These are phyloP conservation scores for Vitis amurensis DNA, from an alignment of 164 flowering plant species.

Conservation along the genomic window DNA sequence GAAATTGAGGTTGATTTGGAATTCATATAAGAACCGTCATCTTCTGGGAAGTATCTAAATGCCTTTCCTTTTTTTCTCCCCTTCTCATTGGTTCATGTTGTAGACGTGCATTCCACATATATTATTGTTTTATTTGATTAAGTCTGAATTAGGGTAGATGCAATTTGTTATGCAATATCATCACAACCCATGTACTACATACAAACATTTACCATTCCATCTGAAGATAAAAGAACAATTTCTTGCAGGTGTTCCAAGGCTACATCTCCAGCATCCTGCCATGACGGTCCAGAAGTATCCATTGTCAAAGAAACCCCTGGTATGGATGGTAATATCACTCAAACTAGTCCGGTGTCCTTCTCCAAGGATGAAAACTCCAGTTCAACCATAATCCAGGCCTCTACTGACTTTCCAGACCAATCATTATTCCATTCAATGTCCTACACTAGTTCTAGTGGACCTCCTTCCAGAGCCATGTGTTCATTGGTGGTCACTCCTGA, in stretches of 20 bases:
- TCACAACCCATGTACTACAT: background rate
- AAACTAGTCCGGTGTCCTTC: conserved; percentile 26
- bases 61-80: no score
- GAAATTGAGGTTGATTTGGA: no score
- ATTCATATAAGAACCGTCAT: no score
- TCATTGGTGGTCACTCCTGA: conserved; percentile 51
- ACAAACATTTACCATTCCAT: background rate
- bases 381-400: conserved; percentile 35
- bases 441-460: conserved; percentile 17
- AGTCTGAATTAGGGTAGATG: background rate
- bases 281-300: conserved; percentile 38
- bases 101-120: no score
- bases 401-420: conserved; percentile 37
- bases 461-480: conserved; percentile 20
- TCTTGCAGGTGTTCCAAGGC: conserved; percentile 45
- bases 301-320: conserved; percentile 58
- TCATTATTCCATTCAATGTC: conserved; percentile 24
- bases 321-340: conserved; percentile 3
- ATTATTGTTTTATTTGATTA: background rate
- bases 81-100: no score
- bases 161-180: background rate
- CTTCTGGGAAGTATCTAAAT: no score
- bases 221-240: background rate
- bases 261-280: conserved; percentile 17
- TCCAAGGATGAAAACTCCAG: conserved; percentile 38